phyloP scores from a whole-genome alignment of 129 eudicot species.

The Flaveria bidentis region DNA sequence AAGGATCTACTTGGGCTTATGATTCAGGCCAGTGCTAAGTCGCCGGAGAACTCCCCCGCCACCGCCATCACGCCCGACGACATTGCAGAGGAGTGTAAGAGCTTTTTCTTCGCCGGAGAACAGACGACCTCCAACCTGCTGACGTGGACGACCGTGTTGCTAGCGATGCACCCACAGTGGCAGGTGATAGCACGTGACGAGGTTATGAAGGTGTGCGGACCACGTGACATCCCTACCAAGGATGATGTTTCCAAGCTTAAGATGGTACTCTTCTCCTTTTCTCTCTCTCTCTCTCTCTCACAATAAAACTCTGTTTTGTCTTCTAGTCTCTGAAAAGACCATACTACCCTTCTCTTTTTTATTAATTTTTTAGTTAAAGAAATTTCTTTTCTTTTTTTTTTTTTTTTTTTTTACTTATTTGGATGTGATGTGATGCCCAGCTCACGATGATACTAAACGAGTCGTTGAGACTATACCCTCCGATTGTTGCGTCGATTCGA shows the following conservation, averaged over 20 bases:
- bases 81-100: constrained; percentile 91
- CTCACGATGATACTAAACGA: constrained; percentile 80
- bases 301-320: constrained; percentile 36
- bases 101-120: constrained; percentile 89
- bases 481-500: constrained; percentile 76
- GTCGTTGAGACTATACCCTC: constrained; percentile 80
- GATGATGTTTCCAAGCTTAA: constrained; percentile 84
- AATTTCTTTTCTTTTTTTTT: not conserved
- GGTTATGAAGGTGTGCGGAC: constrained; percentile 75
- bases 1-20: constrained; percentile 87
- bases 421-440: constrained; percentile 47
- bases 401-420: not conserved
- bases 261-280: constrained; percentile 57
- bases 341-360: not conserved
- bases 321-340: constrained; percentile 17
- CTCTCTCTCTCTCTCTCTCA: constrained; percentile 31
- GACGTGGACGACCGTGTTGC: constrained; percentile 89
- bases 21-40: constrained; percentile 74
- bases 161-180: constrained; percentile 96
- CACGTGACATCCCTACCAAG: constrained; percentile 86
- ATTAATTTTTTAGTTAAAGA: not conserved
- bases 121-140: constrained; percentile 90
- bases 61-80: constrained; percentile 68
- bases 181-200: constrained; percentile 94
- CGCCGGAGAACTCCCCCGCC: too few species aligned